Base-by-base conservation (phyloP, 768 basidiomycete species). In the Tulasnella calospora region DNA sequence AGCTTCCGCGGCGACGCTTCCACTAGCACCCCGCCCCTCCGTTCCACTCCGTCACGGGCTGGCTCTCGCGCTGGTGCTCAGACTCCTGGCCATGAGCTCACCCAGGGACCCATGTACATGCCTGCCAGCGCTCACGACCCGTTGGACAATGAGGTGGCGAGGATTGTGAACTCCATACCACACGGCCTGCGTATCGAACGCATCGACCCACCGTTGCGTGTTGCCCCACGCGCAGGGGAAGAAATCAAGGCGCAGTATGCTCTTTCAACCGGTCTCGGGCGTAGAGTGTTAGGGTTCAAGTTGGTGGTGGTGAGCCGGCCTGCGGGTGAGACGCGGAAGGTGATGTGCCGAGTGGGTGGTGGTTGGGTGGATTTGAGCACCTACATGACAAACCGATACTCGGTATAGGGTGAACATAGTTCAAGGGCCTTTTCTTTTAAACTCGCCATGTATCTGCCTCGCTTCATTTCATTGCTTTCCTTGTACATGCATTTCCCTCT, bases 281-380 rank as follows among this genome's bases (percentile, higher is more conserved):
- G 89, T 81, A 95, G 94, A 86, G 87, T 91, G 46, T 88, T 96
- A 46, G 92, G 90, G 35, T 94, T 92, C 83, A 89, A 92, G 81
- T 85, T 96, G 84, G 93, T 94, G 69, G 92, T 93, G 70, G 86
- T 94, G 82, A 89, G 90, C 75, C 89, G 94, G 71, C 85, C 88
- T 15, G 86, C 84, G 73, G 88, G 85, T 80, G 86, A 87, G 81
- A 84, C 84, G 77, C 94, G 92, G 89, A 96, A 94, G 84, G 94
- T 96, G 40, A 92, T 96, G 92, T 94, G 92, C 85, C 90, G 94
- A 79, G 92, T 96, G 80, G 94, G 94, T 70, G 94, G 93, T 84
- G 93, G 93, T 91, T 80, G 79, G 79, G 47, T 80, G 51, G 79
- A 80, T 73, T 70, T 80, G 41, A 38, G 33, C 21, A 61, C 78